Evolutionary conservation across 2,329 filamentous ascomycete species (phyloP).

Genomic region (Trichoderma sp.): DNA sequence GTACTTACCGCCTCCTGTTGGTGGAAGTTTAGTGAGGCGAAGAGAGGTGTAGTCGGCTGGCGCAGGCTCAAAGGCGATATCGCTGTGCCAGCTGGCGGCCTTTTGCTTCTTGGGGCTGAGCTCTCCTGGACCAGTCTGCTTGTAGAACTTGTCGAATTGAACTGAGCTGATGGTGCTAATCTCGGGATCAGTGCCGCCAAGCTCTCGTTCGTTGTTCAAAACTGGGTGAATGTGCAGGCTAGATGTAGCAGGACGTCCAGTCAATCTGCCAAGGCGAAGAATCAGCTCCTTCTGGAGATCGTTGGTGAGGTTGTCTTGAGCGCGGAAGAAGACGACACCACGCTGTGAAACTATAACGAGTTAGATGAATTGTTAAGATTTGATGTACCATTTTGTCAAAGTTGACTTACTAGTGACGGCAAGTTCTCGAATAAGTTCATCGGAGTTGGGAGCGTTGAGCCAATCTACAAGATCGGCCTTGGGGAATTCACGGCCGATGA

Average conservation of each 20-base stretch:
- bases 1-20: constrained; percentile 55
- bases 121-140: background rate
- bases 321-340: constrained; percentile 71
- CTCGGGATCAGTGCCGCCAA: constrained; percentile 60
- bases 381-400: background rate
- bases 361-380: background rate
- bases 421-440: constrained; percentile 66
- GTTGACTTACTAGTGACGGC: constrained; percentile 63
- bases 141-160: constrained; percentile 56
- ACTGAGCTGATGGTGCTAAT: constrained; percentile 67
- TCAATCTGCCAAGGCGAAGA: constrained; percentile 61
- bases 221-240: constrained; percentile 65
- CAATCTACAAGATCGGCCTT: constrained; percentile 63
- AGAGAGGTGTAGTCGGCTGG: constrained; percentile 67
- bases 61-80: constrained; percentile 67
- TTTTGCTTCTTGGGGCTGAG: constrained; percentile 49
- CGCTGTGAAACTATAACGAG: constrained; percentile 62
- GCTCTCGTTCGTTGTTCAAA: constrained; percentile 55
- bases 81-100: constrained; percentile 60
- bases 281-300: constrained; percentile 69
- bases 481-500: constrained; percentile 66
- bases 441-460: constrained; percentile 63
- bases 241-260: constrained; percentile 59
- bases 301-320: constrained; percentile 63
- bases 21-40: constrained; percentile 56